Evolutionary conservation across 192 early-diverging fungal genomes (phyloP), one percentile per base, ranked within the genome.

Genomic region (Backusella macrospora): DNA sequence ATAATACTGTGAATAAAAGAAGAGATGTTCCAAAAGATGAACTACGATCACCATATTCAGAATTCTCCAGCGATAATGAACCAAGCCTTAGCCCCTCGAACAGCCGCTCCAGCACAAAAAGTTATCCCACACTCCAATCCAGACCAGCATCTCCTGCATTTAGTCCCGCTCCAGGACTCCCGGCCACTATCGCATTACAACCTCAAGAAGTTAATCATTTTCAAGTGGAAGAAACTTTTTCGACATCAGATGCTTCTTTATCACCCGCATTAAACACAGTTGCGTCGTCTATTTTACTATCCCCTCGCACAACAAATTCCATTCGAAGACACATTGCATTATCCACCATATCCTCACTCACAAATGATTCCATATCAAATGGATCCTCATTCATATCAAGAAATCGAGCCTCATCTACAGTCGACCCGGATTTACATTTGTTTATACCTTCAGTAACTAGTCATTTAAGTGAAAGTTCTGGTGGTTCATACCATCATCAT

Each of bases 271-370:
- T 65, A 48, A 52, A 73, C 4, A 79, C 78, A 3, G 43, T 79
- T 3, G 78, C 78, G 1, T 79, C 78, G 8, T 79, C 78, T 42
- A 65, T 52, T 23, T 39, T 79, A 34, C 16, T 74, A 4, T 79
- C 78, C 3, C 78, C 75, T 0, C 65, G n/a, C 55, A 72, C 73
- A 29, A 68, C 37, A 59, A 18, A 39, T 40, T 34, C 38, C 10
- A 68, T 38, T 23, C 66, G 74, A 44, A 14, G 55, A 12, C 47
- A 67, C 10, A 70, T 75, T 45, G 74, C 67, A 34, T 38, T 75
- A 37, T 75, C 74, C 13, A 68, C 74, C 21, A 65, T 75, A 13
- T 75, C 74, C 5, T 75, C 74, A 0, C 18, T 75, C 13, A 68
- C 67, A 12, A 62, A 69, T 39, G 66, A 75, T 43, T 70, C 64